Evolutionary conservation across 164 flowering plant genomes (phyloP), one percentile per base, ranked within the genome.

Genomic region (Piper betle): DNA sequence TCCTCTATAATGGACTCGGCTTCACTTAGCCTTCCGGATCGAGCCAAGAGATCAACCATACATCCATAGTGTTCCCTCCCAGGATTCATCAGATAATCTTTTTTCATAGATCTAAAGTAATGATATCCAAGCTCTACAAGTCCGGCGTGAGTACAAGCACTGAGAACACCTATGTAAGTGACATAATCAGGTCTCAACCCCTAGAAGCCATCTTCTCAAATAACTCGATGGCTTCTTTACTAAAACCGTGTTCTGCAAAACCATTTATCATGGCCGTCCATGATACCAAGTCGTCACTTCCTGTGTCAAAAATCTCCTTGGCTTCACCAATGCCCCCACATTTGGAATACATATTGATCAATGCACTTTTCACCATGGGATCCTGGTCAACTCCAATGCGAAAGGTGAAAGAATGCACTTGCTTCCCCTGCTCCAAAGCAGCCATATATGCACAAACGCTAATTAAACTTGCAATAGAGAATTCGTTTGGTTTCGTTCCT

Each of bases 181-280:
- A 91, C 92, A 57, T 79, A 39, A 62, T 91, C 98, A 52, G 96
- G 95, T 60, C 54, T 79, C 71, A 88, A 59, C 15, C 90, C 37
- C 64, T 72, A 16, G n/a, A 41, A n/a, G 69, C 69, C 69, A 80
- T 73, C 69, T 74, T 79, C 66, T 85, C 81, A 69, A 91, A 91
- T 63, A 86, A 72, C 62, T 76, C 67, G 52, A 91, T 81, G 62
- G 94, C 90, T 74, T 86, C 86, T 57, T 69, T 67, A 77, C 90
- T 78, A 62, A 64, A 65, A 2, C 97, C 97, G 75, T 91, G 97
- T 65, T 86, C 96, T 48, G 97, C 96, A 76, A 75, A 91, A 38
- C 97, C 97, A 71, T 79, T 81, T 42, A 91, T 85, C 96, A 86
- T 91, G 69, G 96, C 84, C 13, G 97, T 91, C 94, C 91, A 91